Evolutionary conservation across 1,139 yeast species (phyloP).

Genomic region (Suhomyces taliae): DNA sequence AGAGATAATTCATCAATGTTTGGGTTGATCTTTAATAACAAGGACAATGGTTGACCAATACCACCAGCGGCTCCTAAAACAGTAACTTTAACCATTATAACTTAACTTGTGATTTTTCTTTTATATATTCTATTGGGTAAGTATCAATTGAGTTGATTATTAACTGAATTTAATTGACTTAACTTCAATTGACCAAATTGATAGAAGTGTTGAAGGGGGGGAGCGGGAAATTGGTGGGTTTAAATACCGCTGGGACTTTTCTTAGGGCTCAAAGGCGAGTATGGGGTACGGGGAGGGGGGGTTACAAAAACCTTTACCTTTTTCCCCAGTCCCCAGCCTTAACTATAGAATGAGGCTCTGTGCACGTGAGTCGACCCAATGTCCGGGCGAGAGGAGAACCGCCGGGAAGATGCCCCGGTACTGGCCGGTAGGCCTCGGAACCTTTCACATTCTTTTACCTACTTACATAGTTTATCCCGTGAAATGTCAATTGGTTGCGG

Average conservation of each 20-base stretch:
- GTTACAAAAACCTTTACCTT: too few species aligned
- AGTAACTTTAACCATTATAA: conserved; percentile 62
- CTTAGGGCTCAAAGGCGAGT: neutral
- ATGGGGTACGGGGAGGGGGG: neutral
- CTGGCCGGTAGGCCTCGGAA: neutral
- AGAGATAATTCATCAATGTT: conserved; percentile 82
- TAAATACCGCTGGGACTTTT: neutral
- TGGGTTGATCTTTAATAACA: conserved; percentile 82
- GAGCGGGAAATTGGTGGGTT: neutral
- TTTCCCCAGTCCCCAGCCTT: too few species aligned
- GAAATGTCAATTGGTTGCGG: neutral
- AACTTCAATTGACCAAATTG: too few species aligned
- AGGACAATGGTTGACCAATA: conserved; percentile 96
- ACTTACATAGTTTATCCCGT: neutral
- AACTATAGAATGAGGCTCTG: neutral
- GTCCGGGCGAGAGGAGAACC: neutral
- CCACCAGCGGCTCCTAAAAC: conserved; percentile 98
- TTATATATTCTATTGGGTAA: too few species aligned
- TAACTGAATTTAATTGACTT: too few species aligned
- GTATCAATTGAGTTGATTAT: neutral
- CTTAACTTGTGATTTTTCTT: too few species aligned
- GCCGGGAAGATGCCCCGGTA: neutral
- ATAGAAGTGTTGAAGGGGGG: neutral
- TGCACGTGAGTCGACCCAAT: neutral
- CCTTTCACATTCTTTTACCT: neutral